Percentiles rank a stretch among this genome's conserved stretches.
Evolutionary conservation across 148 eudicot genomes (phyloP).

Genomic region (Spergularia marina): DNA sequence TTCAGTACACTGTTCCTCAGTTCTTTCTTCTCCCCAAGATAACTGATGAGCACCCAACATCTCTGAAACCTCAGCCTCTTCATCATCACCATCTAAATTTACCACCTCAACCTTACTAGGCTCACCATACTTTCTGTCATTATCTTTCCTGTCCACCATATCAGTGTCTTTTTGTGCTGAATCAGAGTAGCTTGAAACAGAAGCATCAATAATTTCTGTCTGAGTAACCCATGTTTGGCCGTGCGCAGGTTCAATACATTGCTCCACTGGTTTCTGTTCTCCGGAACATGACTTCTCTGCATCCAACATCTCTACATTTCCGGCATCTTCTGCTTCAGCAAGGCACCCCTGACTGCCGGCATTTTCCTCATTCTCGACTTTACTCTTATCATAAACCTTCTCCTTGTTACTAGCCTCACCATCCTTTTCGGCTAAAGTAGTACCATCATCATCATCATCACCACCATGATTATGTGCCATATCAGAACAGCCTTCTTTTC

Average conservation of each 20-base stretch:
- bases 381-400: conserved; percentile 6
- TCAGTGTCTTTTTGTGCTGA: not conserved
- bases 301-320: conserved; percentile 37
- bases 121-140: not conserved
- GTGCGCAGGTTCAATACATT: conserved; percentile 35
- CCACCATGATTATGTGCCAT: conserved; percentile 2
- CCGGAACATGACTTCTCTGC: conserved; percentile 24
- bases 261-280: not conserved
- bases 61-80: too few relatives aligned
- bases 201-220: conserved; percentile 10
- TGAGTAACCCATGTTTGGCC: conserved; percentile 36
- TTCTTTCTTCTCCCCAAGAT: too few relatives aligned
- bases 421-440: not conserved
- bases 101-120: not conserved
- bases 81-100: not conserved
- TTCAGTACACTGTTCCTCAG: too few relatives aligned
- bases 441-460: conserved; percentile 1
- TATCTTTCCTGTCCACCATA: not conserved
- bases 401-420: conserved; percentile 12
- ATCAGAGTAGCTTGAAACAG: too few relatives aligned
- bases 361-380: conserved; percentile 7
- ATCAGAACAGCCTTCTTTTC: not conserved
- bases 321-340: conserved; percentile 11
- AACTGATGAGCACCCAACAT: too few relatives aligned
- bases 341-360: not conserved